Evolutionary conservation across 768 basidiomycete species (phyloP).

Genomic region (Naganishia onofrii): DNA sequence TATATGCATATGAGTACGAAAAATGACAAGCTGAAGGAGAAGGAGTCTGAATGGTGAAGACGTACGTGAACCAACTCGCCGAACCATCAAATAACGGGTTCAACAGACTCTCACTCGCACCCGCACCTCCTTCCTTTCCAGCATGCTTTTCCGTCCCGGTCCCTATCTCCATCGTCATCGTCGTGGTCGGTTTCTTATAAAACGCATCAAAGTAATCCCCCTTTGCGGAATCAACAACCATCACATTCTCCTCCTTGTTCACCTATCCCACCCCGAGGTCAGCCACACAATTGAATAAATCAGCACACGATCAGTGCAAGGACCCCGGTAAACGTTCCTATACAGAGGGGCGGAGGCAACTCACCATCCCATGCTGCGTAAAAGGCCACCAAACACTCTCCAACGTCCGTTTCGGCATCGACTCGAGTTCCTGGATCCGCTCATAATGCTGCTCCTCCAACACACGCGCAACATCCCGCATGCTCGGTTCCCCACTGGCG

Average conservation of each 20-base stretch:
- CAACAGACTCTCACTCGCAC: slow-evolving; percentile 48
- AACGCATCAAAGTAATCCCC: slow-evolving; percentile 82
- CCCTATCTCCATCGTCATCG: too few relatives aligned
- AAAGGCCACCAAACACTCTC: slow-evolving; percentile 95
- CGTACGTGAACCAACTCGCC: slow-evolving; percentile 88
- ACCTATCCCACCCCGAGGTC: slow-evolving; percentile 56
- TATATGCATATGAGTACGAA: too few relatives aligned
- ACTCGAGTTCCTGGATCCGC: slow-evolving; percentile 70
- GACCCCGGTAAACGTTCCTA: too few relatives aligned
- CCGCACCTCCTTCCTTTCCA: neutral
- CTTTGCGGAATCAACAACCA: slow-evolving; percentile 84
- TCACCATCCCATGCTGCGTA: slow-evolving; percentile 68
- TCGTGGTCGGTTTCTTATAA: slow-evolving; percentile 30
- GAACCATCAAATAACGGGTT: slow-evolving; percentile 79
- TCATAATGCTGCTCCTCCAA: slow-evolving; percentile 64
- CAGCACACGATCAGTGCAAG: too few relatives aligned
- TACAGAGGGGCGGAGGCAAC: slow-evolving; percentile 11
- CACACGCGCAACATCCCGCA: slow-evolving; percentile 57
- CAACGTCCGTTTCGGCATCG: slow-evolving; percentile 74
- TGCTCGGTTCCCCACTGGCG: slow-evolving; percentile 43
- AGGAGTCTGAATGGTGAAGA: neutral
- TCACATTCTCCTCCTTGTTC: slow-evolving; percentile 68
- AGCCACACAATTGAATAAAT: neutral
- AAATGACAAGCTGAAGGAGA: too few relatives aligned
- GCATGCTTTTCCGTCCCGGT: too few relatives aligned